These are phyloP conservation scores for Agrostemma githago DNA, from an alignment of 148 eudicot genomes.

Conservation along the genomic window DNA sequence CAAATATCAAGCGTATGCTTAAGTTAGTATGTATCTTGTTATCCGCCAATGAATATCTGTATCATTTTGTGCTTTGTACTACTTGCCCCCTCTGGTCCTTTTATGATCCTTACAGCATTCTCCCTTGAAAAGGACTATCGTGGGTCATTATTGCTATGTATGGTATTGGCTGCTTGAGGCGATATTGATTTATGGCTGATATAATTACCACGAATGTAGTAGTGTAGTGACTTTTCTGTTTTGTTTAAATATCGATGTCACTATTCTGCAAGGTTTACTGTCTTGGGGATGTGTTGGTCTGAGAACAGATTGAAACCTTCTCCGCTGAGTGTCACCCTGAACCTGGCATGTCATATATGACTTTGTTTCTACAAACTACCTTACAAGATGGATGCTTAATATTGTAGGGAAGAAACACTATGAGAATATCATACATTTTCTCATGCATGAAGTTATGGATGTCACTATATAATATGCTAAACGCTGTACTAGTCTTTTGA, in stretches of 20 bases:
- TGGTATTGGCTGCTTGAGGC: neutral
- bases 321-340: neutral
- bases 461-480: neutral
- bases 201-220: neutral
- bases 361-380: neutral
- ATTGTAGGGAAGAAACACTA: neutral
- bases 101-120: neutral
- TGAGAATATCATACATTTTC: neutral
- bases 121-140: neutral
- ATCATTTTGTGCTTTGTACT: neutral
- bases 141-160: neutral
- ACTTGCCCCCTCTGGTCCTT: neutral
- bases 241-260: neutral
- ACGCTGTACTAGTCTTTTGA: neutral
- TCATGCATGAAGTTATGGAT: neutral
- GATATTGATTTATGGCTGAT: slow-evolving; percentile 2
- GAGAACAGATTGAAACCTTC: neutral
- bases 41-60: neutral
- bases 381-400: neutral
- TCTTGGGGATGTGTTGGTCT: neutral
- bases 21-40: too few relatives aligned
- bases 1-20: neutral
- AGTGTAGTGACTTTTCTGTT: neutral
- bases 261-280: slow-evolving; percentile 4
- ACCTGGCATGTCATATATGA: neutral